Conservation (phyloP, 306 rosid species). For the Coriaria nepalensis region DNA sequence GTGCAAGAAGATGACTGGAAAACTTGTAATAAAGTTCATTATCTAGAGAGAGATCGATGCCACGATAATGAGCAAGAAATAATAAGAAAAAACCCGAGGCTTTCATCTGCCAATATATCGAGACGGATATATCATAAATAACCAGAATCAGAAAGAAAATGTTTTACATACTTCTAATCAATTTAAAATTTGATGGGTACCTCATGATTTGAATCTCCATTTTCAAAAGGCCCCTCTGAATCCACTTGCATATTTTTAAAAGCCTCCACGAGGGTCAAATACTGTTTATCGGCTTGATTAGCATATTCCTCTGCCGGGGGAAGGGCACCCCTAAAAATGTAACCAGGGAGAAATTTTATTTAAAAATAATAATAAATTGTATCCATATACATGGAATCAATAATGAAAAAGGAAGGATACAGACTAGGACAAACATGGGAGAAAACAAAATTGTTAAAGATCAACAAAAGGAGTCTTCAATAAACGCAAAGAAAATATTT, state of each 20-base stretch:
- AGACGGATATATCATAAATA: not conserved
- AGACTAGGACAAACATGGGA: too few species aligned
- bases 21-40: too few species aligned
- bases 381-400: conserved; percentile 6
- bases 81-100: not conserved
- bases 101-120: not conserved
- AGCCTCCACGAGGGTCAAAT: conserved; percentile 58
- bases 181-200: conserved; percentile 24
- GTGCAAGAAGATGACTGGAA: not conserved
- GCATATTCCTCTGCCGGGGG: conserved; percentile 68
- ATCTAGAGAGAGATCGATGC: not conserved
- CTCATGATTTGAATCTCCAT: conserved; percentile 60
- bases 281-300: conserved; percentile 43
- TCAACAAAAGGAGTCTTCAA: not conserved
- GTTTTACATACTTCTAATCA: conserved; percentile 6
- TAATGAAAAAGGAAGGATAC: not conserved
- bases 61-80: not conserved
- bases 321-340: conserved; percentile 38
- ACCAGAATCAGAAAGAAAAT: not conserved
- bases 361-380: conserved; percentile 5
- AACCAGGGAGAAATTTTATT: conserved; percentile 12
- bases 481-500: not conserved
- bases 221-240: conserved; percentile 55
- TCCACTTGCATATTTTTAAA: conserved; percentile 67
- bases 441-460: not conserved